Percentiles rank a stretch among this genome's conserved stretches.
These are phyloP conservation scores for Ramaria rubella DNA, from an alignment of 768 basidiomycete genomes.

Conservation along the genomic window DNA sequence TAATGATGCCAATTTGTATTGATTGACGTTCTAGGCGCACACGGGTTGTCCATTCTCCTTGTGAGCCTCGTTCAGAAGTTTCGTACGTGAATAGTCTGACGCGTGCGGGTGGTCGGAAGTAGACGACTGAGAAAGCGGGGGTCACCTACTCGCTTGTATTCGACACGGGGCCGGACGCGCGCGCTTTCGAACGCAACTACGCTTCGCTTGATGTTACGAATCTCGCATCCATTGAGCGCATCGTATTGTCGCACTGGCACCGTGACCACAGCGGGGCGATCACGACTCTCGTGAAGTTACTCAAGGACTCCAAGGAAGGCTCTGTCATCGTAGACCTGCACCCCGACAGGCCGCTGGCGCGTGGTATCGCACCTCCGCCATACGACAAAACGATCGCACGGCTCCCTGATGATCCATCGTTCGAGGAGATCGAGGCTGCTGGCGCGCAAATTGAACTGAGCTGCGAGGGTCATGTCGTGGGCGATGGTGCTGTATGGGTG, in stretches of 20 bases:
- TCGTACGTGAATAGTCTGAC: background rate
- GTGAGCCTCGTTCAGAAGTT: slow-evolving; percentile 35
- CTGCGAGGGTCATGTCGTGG: slow-evolving; percentile 56
- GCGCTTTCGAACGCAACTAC: slow-evolving; percentile 67
- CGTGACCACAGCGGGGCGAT: slow-evolving; percentile 59
- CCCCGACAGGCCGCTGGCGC: slow-evolving; percentile 63
- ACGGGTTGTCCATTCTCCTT: slow-evolving; percentile 78
- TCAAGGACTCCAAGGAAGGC: slow-evolving; percentile 22
- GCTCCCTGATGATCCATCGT: slow-evolving; percentile 65
- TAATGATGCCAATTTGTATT: background rate
- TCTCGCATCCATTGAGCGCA: slow-evolving; percentile 43
- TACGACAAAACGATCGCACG: slow-evolving; percentile 43
- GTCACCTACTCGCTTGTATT: slow-evolving; percentile 56
- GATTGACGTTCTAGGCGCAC: slow-evolving; percentile 48
- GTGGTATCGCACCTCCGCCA: slow-evolving; percentile 68
- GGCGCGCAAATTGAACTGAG: slow-evolving; percentile 55
- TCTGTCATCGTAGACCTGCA: slow-evolving; percentile 64
- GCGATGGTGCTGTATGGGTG: slow-evolving; percentile 58
- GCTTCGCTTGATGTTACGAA: slow-evolving; percentile 43
- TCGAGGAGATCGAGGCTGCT: slow-evolving; percentile 50
- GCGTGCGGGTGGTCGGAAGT: slow-evolving; percentile 21
- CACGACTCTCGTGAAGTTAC: slow-evolving; percentile 69
- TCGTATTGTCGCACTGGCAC: slow-evolving; percentile 52
- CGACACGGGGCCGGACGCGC: slow-evolving; percentile 78
- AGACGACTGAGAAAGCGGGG: slow-evolving; percentile 47